Conservation (phyloP, 805 yeast species). For the Cyberlindnera misumaiensis region DNA sequence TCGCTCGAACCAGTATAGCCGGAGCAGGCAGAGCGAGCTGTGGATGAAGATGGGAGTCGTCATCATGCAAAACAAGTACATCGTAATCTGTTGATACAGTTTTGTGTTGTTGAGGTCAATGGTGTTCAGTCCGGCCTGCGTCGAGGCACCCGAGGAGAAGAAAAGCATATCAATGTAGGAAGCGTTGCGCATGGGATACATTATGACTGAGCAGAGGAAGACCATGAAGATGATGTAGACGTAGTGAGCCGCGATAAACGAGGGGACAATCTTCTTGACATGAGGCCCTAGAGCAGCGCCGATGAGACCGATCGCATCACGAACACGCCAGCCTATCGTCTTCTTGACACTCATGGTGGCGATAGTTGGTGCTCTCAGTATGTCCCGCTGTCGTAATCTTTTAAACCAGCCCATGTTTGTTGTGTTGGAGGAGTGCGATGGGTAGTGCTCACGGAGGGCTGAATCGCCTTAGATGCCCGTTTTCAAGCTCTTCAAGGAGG, state of each 20-base stretch:
- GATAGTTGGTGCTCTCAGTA: constrained; percentile 1
- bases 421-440: too few relatives aligned
- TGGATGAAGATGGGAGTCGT: constrained; percentile 90
- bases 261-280: constrained; percentile 33
- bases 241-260: constrained; percentile 59
- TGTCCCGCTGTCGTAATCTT: neutral
- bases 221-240: constrained; percentile 55
- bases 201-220: constrained; percentile 62
- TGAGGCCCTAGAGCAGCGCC: constrained; percentile 29
- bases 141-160: constrained; percentile 65
- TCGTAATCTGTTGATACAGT: constrained; percentile 72
- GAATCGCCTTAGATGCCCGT: too few relatives aligned
- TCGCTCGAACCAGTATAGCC: constrained; percentile 86
- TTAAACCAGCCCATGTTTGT: neutral
- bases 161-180: constrained; percentile 76
- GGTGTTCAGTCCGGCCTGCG: constrained; percentile 92
- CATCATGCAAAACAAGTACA: constrained; percentile 55
- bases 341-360: constrained; percentile 22
- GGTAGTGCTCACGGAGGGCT: too few relatives aligned
- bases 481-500: too few relatives aligned
- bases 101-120: constrained; percentile 56
- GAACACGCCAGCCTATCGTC: constrained; percentile 31
- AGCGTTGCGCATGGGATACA: constrained; percentile 66
- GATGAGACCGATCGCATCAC: constrained; percentile 30
- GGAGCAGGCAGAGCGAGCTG: constrained; percentile 63